These are phyloP conservation scores for Linum lewisii DNA, from an alignment of 345 rosid species.

Conservation along the genomic window DNA sequence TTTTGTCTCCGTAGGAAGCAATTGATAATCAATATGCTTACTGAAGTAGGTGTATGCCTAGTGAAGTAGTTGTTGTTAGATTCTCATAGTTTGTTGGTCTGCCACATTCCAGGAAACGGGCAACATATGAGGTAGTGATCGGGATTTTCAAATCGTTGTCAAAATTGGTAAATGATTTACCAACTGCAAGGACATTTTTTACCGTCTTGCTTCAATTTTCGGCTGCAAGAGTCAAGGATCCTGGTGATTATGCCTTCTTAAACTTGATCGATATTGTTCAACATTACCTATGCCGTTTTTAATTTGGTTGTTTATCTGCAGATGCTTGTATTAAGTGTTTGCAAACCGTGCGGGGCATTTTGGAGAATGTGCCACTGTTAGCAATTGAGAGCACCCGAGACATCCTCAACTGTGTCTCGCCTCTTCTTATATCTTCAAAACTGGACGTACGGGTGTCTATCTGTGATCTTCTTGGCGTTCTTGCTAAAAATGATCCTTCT, in stretches of 20 bases:
- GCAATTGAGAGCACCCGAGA: constrained; percentile 36
- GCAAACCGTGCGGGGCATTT: constrained; percentile 46
- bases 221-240: constrained; percentile 35
- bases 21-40: not conserved
- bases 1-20: not conserved
- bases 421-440: constrained; percentile 58
- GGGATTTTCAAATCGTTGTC: constrained; percentile 59
- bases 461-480: constrained; percentile 60
- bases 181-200: constrained; percentile 42
- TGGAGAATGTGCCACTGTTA: constrained; percentile 39
- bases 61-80: not conserved
- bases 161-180: constrained; percentile 42
- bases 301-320: constrained; percentile 26
- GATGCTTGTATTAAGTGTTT: constrained; percentile 45
- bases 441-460: constrained; percentile 48
- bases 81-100: not conserved
- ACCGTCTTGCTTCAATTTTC: constrained; percentile 63
- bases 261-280: not conserved
- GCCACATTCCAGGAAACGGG: constrained; percentile 42
- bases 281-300: not conserved
- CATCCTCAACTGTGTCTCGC: constrained; percentile 44
- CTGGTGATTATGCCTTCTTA: constrained; percentile 38
- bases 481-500: constrained; percentile 63
- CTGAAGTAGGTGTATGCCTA: not conserved
- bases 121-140: constrained; percentile 49